Base-by-base conservation (phyloP, 257 asterid species). In the Solanum arcanum region DNA sequence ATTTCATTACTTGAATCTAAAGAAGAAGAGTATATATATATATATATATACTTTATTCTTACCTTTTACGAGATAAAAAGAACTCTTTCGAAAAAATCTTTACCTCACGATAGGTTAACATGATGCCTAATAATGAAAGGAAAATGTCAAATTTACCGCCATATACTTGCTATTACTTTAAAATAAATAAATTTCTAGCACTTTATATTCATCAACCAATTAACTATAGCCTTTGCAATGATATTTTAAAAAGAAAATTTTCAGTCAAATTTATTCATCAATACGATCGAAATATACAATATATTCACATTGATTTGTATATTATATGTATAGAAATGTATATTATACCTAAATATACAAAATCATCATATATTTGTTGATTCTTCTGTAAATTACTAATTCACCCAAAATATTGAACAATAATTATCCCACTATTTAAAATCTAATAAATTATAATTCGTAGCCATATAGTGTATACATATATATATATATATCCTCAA, bases 11-110 rank as follows among this genome's bases (percentile, higher is more conserved):
- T 1, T 5, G 2, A 0, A 2, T 68, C 21, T 68, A 13, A 13
- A 27, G 4, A 27, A 68, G 5, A 6, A 0, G 5, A 2, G 31
- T 68, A 0, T 29, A 29, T 27, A 27, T 27, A 27, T 27, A 4
- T 35, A 14, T 66, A 49, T 15, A 49, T 21, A 15, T 3, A 49
- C 60, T 0, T 7, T 25, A 66, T 6, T 6, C 14, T 27, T 27
- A 66, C 4, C 37, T 27, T 27, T 66, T 27, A 27, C 2, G 37
- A 13, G 21, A 2, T 6, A 12, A 1, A 1, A 11, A 64, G 16
- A 11, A 47, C 18, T 64, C 8, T 25, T 6, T 68, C 1, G 2
- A 3, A 27, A 27, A 29, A 3, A 69, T 3, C 0, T 39, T 69
- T 10, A 29, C 1, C 76, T 14, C 41, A 69, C 12, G 5, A 29